phyloP scores from a whole-genome alignment of 495 filamentous ascomycete genomes.

The Podospora anserina region DNA sequence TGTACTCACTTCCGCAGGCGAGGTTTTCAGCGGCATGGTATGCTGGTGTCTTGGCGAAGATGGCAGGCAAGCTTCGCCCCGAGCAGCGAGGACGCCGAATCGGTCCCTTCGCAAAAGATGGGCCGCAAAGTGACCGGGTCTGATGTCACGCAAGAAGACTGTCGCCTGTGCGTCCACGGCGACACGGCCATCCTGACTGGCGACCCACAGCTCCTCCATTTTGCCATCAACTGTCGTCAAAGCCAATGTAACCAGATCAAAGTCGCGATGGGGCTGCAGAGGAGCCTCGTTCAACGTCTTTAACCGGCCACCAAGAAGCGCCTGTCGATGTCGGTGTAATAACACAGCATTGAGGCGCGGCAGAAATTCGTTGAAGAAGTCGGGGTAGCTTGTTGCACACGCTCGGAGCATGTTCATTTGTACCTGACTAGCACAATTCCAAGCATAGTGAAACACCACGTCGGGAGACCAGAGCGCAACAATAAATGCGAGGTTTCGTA shows the following conservation, averaged over 20 bases:
- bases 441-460: constrained; percentile 1
- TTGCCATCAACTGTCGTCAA: background rate
- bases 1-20: too few species aligned
- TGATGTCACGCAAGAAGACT: background rate
- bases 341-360: constrained; percentile 6
- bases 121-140: background rate
- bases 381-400: background rate
- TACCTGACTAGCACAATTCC: constrained; percentile 6
- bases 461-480: constrained; percentile 6
- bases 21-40: too few species aligned
- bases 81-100: constrained; percentile 1
- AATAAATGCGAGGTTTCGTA: constrained; percentile 6
- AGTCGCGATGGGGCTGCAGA: constrained; percentile 4
- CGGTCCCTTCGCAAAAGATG: constrained; percentile 5
- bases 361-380: background rate
- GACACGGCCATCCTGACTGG: background rate
- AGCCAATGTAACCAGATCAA: background rate
- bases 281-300: constrained; percentile 10
- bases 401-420: constrained; percentile 9
- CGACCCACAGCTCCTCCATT: background rate
- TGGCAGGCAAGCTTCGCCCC: background rate
- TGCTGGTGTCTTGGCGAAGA: background rate
- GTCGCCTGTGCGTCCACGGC: background rate
- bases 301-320: background rate
- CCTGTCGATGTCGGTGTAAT: constrained; percentile 4